These are phyloP conservation scores for Sequoia sempervirens DNA, from an alignment of 75 land plant genomes.

Conservation along the genomic window DNA sequence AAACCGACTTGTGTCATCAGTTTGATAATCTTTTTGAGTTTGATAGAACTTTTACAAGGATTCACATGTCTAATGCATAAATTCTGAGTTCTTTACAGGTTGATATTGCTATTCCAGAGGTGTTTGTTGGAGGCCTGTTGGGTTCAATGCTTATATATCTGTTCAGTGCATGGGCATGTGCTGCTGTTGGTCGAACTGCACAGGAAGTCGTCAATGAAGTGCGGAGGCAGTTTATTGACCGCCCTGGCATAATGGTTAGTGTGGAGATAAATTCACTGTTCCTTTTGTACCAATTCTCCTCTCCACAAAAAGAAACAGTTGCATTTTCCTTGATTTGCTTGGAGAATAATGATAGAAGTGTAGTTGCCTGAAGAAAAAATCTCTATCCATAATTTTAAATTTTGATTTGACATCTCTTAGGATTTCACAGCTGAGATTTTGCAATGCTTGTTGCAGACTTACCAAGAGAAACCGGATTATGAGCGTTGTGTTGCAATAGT, in stretches of 20 bases:
- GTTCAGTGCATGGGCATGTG: constrained; percentile 99
- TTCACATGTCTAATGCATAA: neutral
- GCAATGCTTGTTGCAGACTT: constrained; percentile 51
- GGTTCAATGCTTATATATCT: constrained; percentile 97
- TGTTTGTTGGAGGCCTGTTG: constrained; percentile 91
- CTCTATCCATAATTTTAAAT: neutral
- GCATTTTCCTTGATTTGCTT: neutral
- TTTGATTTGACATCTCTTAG: neutral
- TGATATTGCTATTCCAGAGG: constrained; percentile 98
- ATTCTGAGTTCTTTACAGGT: constrained; percentile 44
- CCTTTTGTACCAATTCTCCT: neutral
- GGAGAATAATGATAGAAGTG: neutral
- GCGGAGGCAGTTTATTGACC: constrained; percentile 92
- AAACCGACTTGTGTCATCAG: neutral
- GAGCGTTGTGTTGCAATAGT: constrained; percentile 98
- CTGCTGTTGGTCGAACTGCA: constrained; percentile 99
- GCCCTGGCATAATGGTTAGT: constrained; percentile 98
- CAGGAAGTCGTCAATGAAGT: constrained; percentile 99
- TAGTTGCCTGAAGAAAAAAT: neutral
- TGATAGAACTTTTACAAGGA: neutral
- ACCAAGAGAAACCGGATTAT: constrained; percentile 95
- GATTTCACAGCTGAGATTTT: neutral
- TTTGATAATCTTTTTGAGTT: neutral
- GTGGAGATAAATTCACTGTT: neutral
- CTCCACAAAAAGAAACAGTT: neutral